Evolutionary conservation across 1,139 yeast species (phyloP), one percentile per base, ranked within the genome.

Genomic region (Blastobotrys petasosporus): DNA sequence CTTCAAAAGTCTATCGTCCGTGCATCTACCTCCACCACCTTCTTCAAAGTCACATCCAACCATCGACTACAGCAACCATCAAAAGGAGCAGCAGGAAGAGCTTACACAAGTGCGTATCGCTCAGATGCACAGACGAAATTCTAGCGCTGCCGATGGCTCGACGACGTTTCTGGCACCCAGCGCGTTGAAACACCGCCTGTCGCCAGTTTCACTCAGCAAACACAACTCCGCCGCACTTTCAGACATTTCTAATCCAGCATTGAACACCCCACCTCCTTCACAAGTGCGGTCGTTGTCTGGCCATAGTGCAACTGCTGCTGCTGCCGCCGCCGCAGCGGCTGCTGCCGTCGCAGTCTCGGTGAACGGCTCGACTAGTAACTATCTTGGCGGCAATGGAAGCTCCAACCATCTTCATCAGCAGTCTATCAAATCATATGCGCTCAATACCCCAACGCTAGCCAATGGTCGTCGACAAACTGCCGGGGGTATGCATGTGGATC

Each of bases 1-100:
- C 45, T 57, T 69, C 54, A 68, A 68, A 54, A 69, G 74, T 17
- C 57, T 70, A 51, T 64, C 69, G 13, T 69, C 74, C 29, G 72
- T 70, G 20, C 71, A 70, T 47, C 63, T 70, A 28, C 74, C 74
- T 11, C 74, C 74, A 9, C 74, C 74, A 1, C 73, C 73, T 5
- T 58, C 69, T 39, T 16, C 44, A 20, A 33, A 41, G 37, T 35
- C 37, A 11, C 36, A 32, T 11, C 37, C 45, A 34, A 15, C 34
- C 12, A 37, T 23, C 12, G 41, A 37, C n/a, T 8, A 25, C 8
- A 16, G 28, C 32, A 34, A 15, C 33, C 15, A 28, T 20, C 41
- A 23, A 7, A 46, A 37, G 7, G 46, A 45, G 20, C 20, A 41
- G 32, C 25, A 20, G 25, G 25, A 20, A 4, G 25, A 20, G 7